Conservation (phyloP, 768 basidiomycete species). For the Daedaleopsis sinensis region DNA sequence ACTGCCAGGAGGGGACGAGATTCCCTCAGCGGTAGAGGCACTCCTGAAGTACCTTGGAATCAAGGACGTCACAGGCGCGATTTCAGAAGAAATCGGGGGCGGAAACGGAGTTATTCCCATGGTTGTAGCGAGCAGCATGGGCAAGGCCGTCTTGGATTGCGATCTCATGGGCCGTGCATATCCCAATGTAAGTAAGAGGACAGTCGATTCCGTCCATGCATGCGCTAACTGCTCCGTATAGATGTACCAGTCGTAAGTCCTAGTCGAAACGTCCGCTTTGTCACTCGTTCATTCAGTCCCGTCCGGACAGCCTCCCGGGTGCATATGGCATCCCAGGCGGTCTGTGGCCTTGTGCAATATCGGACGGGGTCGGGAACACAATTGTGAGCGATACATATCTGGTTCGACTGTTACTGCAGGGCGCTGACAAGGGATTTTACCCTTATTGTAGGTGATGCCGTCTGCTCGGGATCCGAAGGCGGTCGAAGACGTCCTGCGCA, state of each 20-base stretch:
- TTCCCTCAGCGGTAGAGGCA: slow-evolving; percentile 23
- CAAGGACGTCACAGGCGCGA: slow-evolving; percentile 24
- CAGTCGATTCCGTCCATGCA: too few relatives aligned
- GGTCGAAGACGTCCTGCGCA: slow-evolving; percentile 31
- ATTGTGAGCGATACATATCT: slow-evolving; percentile 26
- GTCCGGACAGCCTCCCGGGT: slow-evolving; percentile 27
- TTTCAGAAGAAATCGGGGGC: slow-evolving; percentile 44
- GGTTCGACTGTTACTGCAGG: background rate
- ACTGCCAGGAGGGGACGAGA: slow-evolving; percentile 30
- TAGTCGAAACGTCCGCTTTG: background rate
- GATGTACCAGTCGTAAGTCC: slow-evolving; percentile 32
- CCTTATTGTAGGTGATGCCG: slow-evolving; percentile 27
- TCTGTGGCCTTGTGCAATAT: slow-evolving; percentile 37
- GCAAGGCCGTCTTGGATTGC: slow-evolving; percentile 36
- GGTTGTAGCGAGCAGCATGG: slow-evolving; percentile 31
- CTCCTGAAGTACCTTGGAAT: slow-evolving; percentile 30
- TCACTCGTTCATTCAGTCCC: background rate
- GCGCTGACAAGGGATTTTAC: too few relatives aligned
- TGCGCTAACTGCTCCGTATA: background rate
- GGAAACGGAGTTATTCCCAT: slow-evolving; percentile 40
- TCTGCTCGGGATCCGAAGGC: slow-evolving; percentile 24
- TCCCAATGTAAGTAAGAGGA: slow-evolving; percentile 26
- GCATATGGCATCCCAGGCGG: slow-evolving; percentile 30
- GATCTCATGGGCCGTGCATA: slow-evolving; percentile 44
- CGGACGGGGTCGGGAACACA: slow-evolving; percentile 41